phyloP scores from a whole-genome alignment of 2,329 filamentous ascomycete species.

The Sphaerulina populicola region DNA sequence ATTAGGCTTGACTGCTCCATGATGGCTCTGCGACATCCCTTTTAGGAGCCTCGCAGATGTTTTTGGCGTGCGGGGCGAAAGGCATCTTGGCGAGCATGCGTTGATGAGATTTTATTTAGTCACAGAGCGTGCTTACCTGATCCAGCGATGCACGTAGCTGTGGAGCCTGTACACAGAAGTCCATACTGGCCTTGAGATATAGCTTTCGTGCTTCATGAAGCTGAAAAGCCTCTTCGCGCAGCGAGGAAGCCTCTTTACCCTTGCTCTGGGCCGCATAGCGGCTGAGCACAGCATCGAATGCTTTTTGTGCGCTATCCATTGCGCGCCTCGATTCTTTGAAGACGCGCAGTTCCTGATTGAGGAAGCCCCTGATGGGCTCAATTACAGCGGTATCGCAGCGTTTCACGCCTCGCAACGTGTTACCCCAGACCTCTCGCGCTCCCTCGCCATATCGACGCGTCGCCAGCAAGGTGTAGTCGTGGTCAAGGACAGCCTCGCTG shows the following conservation, averaged over 20 bases:
- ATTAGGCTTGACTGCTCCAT: background rate
- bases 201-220: conserved; percentile 85
- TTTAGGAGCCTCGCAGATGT: background rate
- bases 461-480: conserved; percentile 86
- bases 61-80: background rate
- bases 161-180: conserved; percentile 81
- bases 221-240: conserved; percentile 92
- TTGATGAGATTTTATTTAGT: background rate
- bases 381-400: conserved; percentile 67
- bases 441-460: conserved; percentile 79
- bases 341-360: conserved; percentile 66
- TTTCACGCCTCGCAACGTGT: conserved; percentile 63
- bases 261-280: conserved; percentile 81
- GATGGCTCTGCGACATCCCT: background rate
- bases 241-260: conserved; percentile 81
- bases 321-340: conserved; percentile 77
- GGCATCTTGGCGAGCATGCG: background rate
- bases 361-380: conserved; percentile 73
- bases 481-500: conserved; percentile 79
- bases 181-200: conserved; percentile 86
- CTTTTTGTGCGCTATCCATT: conserved; percentile 72
- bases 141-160: conserved; percentile 79
- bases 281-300: conserved; percentile 71
- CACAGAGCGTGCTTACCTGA: conserved; percentile 38
- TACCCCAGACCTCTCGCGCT: conserved; percentile 78